phyloP scores from a whole-genome alignment of 305 asterid genomes.

The Fraxinus dipetala region DNA sequence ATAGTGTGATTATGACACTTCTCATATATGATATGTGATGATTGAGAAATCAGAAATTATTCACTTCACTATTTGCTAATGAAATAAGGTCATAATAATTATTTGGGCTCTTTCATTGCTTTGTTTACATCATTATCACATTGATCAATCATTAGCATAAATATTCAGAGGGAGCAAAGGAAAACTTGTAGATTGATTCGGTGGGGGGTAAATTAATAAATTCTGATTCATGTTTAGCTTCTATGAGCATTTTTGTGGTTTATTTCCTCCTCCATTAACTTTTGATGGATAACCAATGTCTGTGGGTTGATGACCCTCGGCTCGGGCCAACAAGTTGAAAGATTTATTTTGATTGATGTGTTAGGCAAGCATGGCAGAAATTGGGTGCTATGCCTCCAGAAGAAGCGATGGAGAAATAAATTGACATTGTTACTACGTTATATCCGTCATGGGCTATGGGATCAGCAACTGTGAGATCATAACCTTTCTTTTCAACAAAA shows the following conservation, averaged over 20 bases:
- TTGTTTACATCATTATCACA: background rate
- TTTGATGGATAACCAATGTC: background rate
- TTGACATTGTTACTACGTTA: constrained; percentile 72
- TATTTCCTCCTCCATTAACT: constrained; percentile 3
- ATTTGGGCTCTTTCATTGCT: background rate
- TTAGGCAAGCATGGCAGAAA: constrained; percentile 99
- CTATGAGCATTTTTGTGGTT: constrained; percentile 8
- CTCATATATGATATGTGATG: background rate
- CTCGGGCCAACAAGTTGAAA: constrained; percentile 19
- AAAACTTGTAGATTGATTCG: background rate
- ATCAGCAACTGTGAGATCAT: constrained; percentile 53
- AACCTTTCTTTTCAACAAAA: constrained; percentile 19
- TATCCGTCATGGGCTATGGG: constrained; percentile 85
- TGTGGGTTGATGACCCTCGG: constrained; percentile 14
- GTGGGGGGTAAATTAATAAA: background rate
- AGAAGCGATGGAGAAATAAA: constrained; percentile 94
- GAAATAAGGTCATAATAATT: constrained; percentile 2
- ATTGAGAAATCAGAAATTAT: background rate
- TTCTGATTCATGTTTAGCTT: background rate
- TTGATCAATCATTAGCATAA: background rate
- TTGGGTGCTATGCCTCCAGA: constrained; percentile 97
- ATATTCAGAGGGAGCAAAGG: background rate
- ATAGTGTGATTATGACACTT: background rate
- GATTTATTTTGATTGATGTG: constrained; percentile 26
- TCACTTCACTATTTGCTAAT: background rate